Evolutionary conservation across 1,284 basidiomycete genomes (phyloP), one percentile per base, ranked within the genome.

Genomic region (Fomitiporia mediterranea): DNA sequence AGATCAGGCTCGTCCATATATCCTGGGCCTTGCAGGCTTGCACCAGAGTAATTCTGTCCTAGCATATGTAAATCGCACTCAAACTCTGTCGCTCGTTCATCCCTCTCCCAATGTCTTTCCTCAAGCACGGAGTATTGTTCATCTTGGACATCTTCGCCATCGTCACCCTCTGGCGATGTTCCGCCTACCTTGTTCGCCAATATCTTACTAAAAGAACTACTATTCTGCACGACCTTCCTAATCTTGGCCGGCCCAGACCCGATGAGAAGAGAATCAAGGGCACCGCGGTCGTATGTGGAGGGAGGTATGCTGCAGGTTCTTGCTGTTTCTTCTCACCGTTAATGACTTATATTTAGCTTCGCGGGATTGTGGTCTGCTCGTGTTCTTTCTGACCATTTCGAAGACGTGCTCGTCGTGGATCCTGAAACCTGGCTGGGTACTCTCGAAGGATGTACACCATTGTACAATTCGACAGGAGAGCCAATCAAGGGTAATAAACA

Each of bases 271-370:
- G 60, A 43, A 61, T 68, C 25, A 57, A 60, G 30, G 67, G 67
- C 3, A 64, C 63, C 21, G 67, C 61, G 4, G 61, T 68, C 13
- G 51, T 69, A 13, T 67, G 67, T 58, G 67, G 67, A n/a, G 66
- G 67, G 51, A 68, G 67, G 67, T 66, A n/a, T 4, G 56, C 32
- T 25, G 13, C 17, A 17, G 28, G 15, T 23, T 23, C 28, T n/a
- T 13, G 27, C 9, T 8, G 17, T 9, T 13, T n/a, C 28, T 11
- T 40, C 23, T 2, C 27, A 15, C 34, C 17, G 9, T 7, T 17
- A 2, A 47, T 34, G n/a, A 4, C n/a, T n/a, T 35, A 8, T 27
- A 19, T 11, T 11, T 17, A 61, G 60, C 40, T 51, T 59, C 15
- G 42, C 60, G 19, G 60, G 60, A 19, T 46, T 61, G 7, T 59